Percentiles rank a stretch among this genome's conserved stretches.
phyloP scores from a whole-genome alignment of 148 eudicot species.

The Chenopodium suecicum region DNA sequence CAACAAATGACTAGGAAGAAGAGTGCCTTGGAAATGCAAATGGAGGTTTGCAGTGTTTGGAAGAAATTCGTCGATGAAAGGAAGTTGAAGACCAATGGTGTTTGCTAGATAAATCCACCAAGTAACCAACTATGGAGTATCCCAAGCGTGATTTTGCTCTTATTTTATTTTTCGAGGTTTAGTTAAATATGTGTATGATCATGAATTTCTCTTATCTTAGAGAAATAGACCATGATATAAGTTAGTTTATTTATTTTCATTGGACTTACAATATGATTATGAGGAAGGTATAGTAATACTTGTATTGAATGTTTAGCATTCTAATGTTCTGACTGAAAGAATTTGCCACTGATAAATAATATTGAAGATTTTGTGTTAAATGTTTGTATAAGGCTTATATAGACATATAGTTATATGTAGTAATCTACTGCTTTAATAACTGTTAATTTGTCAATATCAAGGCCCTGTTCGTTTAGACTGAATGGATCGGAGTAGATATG shows the following conservation, averaged over 20 bases:
- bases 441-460: background rate
- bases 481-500: too few species aligned
- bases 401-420: too few species aligned
- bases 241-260: background rate
- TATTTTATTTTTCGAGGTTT: background rate
- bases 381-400: background rate
- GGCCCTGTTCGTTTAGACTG: too few species aligned
- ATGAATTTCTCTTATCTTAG: slow-evolving; percentile 1
- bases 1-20: slow-evolving; percentile 32
- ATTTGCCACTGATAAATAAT: background rate
- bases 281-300: background rate
- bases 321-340: background rate
- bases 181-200: background rate
- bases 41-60: slow-evolving; percentile 54
- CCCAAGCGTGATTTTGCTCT: too few species aligned
- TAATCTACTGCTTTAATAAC: background rate
- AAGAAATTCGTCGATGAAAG: slow-evolving; percentile 57
- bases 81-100: slow-evolving; percentile 59
- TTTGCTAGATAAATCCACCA: slow-evolving; percentile 37
- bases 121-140: too few species aligned
- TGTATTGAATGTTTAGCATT: background rate
- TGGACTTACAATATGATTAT: background rate
- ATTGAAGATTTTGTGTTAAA: background rate
- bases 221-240: background rate
- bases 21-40: slow-evolving; percentile 43